phyloP scores from a whole-genome alignment of 2,329 filamentous ascomycete genomes.

The Kalaharituber pfeilii region DNA sequence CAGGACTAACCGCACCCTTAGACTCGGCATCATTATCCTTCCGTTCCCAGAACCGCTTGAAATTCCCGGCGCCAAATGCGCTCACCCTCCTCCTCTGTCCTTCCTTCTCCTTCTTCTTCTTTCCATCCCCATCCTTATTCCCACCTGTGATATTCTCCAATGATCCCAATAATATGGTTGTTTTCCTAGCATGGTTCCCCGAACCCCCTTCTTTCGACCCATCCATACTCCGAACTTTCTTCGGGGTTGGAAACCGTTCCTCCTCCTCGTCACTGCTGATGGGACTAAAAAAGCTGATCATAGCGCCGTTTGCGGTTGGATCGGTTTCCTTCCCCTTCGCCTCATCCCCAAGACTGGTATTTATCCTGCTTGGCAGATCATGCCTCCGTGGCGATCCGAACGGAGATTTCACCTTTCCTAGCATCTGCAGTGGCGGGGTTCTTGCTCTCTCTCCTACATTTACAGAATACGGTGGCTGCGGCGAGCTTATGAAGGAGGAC shows the following conservation, averaged over 20 bases:
- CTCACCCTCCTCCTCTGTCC: not conserved
- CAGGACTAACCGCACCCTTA: not conserved
- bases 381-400: not conserved
- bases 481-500: not conserved
- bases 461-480: not conserved
- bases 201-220: not conserved
- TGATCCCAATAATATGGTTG: not conserved
- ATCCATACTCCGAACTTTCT: not conserved
- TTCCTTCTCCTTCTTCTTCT: not conserved
- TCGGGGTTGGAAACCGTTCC: not conserved
- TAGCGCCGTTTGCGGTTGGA: not conserved
- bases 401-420: not conserved
- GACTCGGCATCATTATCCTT: not conserved
- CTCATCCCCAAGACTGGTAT: not conserved
- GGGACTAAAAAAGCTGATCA: not conserved
- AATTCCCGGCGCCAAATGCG: not conserved
- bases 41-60: not conserved
- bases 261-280: not conserved
- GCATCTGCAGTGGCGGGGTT: not conserved
- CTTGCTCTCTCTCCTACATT: not conserved
- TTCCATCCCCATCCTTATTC: not conserved
- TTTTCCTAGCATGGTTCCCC: not conserved
- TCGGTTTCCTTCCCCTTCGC: not conserved
- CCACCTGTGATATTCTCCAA: not conserved
- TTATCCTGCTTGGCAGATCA: not conserved